phyloP scores from a whole-genome alignment of 371 early-diverging fungal genomes.

The Rhizopus arrhizus region DNA sequence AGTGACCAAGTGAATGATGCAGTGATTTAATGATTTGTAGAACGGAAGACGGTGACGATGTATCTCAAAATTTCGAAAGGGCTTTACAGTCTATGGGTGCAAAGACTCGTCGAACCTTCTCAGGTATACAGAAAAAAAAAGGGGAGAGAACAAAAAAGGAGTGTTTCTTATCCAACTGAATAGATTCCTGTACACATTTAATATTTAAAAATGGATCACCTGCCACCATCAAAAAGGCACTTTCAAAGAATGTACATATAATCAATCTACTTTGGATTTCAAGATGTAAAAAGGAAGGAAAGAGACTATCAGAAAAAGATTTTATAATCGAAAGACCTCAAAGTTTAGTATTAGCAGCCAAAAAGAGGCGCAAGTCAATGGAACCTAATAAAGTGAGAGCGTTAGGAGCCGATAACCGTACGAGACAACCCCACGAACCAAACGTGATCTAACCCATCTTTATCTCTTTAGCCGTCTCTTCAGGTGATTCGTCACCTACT shows the following conservation, averaged over 20 bases:
- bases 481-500: slow-evolving; percentile 5
- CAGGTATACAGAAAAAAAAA: slow-evolving; percentile 16
- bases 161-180: background rate
- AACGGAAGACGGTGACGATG: slow-evolving; percentile 56
- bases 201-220: slow-evolving; percentile 54
- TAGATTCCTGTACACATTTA: slow-evolving; percentile 51
- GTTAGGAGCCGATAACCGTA: slow-evolving; percentile 8
- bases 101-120: slow-evolving; percentile 39
- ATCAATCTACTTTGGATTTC: slow-evolving; percentile 48
- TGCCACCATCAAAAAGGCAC: slow-evolving; percentile 43
- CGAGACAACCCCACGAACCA: background rate
- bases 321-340: slow-evolving; percentile 43
- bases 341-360: slow-evolving; percentile 28
- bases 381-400: slow-evolving; percentile 49
- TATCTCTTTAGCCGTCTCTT: slow-evolving; percentile 13
- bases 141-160: background rate
- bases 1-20: no score
- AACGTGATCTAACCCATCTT: background rate
- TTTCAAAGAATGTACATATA: slow-evolving; percentile 32
- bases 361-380: slow-evolving; percentile 48
- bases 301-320: slow-evolving; percentile 37
- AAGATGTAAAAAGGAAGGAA: slow-evolving; percentile 41
- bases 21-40: slow-evolving; percentile 15
- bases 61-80: slow-evolving; percentile 47
- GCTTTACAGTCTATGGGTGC: slow-evolving; percentile 52